Conservation (phyloP, 768 basidiomycete species). For the Boletus subcaerulescens region DNA sequence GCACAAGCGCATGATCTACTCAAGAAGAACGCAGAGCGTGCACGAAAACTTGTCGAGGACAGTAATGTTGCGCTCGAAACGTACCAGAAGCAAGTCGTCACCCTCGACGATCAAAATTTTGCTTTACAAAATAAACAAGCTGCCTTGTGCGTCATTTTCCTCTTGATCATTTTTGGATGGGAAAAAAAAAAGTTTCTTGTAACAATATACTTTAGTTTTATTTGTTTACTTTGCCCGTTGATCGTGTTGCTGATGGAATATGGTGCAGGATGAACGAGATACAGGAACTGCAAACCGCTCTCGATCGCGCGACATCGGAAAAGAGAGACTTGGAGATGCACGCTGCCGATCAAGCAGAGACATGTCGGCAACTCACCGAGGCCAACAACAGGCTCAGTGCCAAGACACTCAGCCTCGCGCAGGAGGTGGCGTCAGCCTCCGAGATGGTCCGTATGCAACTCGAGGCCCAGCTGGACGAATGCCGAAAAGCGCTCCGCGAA, state of each 20-base stretch:
- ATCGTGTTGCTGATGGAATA: neutral
- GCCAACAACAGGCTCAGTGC: slow-evolving; percentile 78
- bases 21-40: slow-evolving; percentile 89
- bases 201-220: neutral
- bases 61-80: slow-evolving; percentile 77
- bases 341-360: slow-evolving; percentile 72
- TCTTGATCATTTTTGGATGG: neutral
- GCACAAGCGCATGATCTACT: slow-evolving; percentile 88
- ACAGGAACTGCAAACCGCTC: slow-evolving; percentile 51
- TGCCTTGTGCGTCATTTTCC: slow-evolving; percentile 47
- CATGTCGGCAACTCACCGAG: slow-evolving; percentile 67
- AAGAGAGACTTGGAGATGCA: slow-evolving; percentile 68
- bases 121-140: slow-evolving; percentile 49
- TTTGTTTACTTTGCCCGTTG: neutral
- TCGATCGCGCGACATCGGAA: slow-evolving; percentile 60
- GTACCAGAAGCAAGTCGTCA: slow-evolving; percentile 85
- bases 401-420: slow-evolving; percentile 51
- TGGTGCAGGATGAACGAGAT: slow-evolving; percentile 62
- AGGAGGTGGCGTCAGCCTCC: slow-evolving; percentile 36
- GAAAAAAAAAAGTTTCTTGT: neutral
- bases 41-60: slow-evolving; percentile 87
- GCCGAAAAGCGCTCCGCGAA: slow-evolving; percentile 56
- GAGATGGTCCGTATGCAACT: slow-evolving; percentile 58
- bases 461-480: slow-evolving; percentile 60
- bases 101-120: slow-evolving; percentile 73